A percentile compares a stretch with the other conserved stretches of the same genome.
These are phyloP conservation scores for Scytalidium lignicola DNA, from an alignment of 2,329 filamentous ascomycete genomes.

Conservation along the genomic window DNA sequence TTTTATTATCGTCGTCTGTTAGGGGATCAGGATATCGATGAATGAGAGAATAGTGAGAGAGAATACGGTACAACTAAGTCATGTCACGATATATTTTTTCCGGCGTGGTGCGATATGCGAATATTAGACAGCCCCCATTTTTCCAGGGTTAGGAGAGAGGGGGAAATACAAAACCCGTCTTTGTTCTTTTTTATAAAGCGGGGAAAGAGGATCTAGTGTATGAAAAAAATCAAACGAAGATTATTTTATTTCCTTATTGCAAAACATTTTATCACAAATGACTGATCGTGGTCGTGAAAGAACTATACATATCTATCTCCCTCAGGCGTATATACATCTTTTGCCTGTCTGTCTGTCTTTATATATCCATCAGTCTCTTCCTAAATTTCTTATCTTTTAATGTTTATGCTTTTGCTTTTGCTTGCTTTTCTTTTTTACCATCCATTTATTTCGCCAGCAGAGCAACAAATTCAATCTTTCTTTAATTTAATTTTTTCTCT, in stretches of 20 bases:
- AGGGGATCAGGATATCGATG: background rate
- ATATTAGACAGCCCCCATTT: background rate
- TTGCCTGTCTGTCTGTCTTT: too few relatives aligned
- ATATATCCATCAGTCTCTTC: too few relatives aligned
- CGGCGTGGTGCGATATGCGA: background rate
- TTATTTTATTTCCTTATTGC: too few relatives aligned
- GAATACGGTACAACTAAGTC: background rate
- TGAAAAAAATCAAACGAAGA: background rate
- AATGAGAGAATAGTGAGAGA: background rate
- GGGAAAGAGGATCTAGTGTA: background rate
- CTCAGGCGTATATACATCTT: background rate
- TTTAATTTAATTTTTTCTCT: too few relatives aligned
- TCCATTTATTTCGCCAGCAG: too few relatives aligned
- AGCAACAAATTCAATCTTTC: too few relatives aligned
- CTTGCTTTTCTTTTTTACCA: too few relatives aligned
- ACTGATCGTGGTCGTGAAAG: background rate
- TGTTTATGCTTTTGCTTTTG: too few relatives aligned
- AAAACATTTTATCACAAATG: background rate
- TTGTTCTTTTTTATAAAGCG: background rate
- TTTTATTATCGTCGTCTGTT: slow-evolving; percentile 5
- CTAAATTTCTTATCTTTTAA: too few relatives aligned
- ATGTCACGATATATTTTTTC: background rate
- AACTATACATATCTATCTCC: background rate
- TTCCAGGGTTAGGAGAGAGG: background rate
- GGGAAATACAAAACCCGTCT: background rate